These are phyloP conservation scores for Brassica rapa DNA, from an alignment of 345 rosid genomes.

Conservation along the genomic window DNA sequence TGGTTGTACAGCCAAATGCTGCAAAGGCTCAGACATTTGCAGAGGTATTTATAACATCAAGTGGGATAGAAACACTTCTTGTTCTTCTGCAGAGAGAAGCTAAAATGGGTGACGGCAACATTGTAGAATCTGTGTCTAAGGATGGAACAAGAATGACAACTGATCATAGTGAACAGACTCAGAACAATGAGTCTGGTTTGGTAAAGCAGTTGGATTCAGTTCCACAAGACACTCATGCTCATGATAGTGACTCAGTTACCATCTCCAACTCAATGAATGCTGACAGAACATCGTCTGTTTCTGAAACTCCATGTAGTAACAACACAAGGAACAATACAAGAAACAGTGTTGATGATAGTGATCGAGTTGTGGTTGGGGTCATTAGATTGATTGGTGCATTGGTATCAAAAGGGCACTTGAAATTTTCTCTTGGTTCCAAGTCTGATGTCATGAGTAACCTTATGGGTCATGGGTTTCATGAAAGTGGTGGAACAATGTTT, in stretches of 20 bases:
- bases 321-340: conserved; percentile 75
- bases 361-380: conserved; percentile 79
- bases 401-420: conserved; percentile 71
- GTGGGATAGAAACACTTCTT: conserved; percentile 95
- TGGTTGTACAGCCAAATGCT: conserved; percentile 90
- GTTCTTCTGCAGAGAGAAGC: conserved; percentile 93
- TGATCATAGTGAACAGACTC: conserved; percentile 45
- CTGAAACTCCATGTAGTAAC: conserved; percentile 46
- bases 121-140: conserved; percentile 39
- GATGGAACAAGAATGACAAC: conserved; percentile 40
- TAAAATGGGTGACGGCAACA: conserved; percentile 63
- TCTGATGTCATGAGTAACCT: conserved; percentile 63
- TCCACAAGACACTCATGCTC: conserved; percentile 41
- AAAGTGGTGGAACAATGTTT: conserved; percentile 69
- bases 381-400: conserved; percentile 83
- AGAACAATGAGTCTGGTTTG: conserved; percentile 35
- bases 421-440: conserved; percentile 47
- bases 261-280: conserved; percentile 45
- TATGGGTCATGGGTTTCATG: conserved; percentile 47
- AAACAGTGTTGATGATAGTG: conserved; percentile 66
- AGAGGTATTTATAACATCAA: conserved; percentile 72
- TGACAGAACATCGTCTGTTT: conserved; percentile 59
- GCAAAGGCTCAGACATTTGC: conserved; percentile 72
- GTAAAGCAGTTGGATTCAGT: conserved; percentile 44
- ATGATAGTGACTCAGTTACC: conserved; percentile 40